Conservation (phyloP, 805 yeast genomes). For the Yarrowia bubula region DNA sequence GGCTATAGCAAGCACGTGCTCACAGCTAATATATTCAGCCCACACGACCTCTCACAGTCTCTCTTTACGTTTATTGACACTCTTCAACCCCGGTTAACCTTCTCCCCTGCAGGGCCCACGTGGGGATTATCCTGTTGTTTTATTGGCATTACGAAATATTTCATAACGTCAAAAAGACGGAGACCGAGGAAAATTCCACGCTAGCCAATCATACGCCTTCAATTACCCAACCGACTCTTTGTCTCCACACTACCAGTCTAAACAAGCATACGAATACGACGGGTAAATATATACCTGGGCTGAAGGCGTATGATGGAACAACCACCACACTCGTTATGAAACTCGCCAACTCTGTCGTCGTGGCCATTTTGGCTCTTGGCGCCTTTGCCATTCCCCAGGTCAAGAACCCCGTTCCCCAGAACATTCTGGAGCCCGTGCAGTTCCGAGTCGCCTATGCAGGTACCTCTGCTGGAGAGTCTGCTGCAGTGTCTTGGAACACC, state of each 20-base stretch:
- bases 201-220: not conserved
- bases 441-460: conserved; percentile 13
- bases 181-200: not conserved
- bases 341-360: not conserved
- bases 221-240: not conserved
- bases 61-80: no score
- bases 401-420: conserved; percentile 14
- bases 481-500: conserved; percentile 34
- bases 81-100: no score
- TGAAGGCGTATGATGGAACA: not conserved
- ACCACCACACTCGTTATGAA: not conserved
- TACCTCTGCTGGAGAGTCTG: not conserved
- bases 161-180: not conserved
- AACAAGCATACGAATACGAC: conserved; percentile 15
- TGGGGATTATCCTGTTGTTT: not conserved
- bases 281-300: no score
- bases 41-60: no score
- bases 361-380: not conserved
- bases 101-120: not conserved
- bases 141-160: not conserved
- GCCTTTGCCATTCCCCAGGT: conserved; percentile 16
- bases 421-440: conserved; percentile 15
- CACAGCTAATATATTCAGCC: no score
- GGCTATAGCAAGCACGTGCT: no score
- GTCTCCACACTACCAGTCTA: not conserved